A percentile compares a stretch with the other conserved stretches of the same genome.
Evolutionary conservation across 2,329 filamentous ascomycete genomes (phyloP).

Genomic region (Cladophialophora chaetospira): DNA sequence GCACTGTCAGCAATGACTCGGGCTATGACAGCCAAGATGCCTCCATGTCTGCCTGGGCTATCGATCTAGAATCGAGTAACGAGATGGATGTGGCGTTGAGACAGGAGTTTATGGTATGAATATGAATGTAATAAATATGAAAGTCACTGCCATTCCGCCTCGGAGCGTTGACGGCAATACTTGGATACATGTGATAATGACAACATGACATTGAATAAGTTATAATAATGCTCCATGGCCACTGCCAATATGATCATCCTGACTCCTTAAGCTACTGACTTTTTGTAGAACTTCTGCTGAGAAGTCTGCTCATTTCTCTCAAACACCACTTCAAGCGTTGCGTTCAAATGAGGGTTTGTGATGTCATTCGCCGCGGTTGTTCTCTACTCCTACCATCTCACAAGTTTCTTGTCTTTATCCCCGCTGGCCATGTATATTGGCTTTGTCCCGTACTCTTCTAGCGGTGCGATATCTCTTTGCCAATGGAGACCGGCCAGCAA

Average conservation of each 20-base stretch:
- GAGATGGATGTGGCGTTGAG: not conserved
- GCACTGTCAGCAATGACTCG: conserved; percentile 43
- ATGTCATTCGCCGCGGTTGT: no score
- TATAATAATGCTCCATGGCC: not conserved
- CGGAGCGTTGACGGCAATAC: not conserved
- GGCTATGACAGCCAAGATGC: conserved; percentile 42
- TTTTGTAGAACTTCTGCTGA: no score
- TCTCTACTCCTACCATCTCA: no score
- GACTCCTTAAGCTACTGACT: no score
- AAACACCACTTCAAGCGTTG: no score
- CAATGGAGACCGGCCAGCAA: not conserved
- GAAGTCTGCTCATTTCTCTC: no score
- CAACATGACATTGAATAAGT: not conserved
- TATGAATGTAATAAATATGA: not conserved
- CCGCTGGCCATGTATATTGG: no score
- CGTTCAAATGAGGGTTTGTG: no score
- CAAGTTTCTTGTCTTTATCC: no score
- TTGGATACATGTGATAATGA: not conserved
- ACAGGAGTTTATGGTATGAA: not conserved
- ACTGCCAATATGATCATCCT: no score
- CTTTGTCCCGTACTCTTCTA: no score
- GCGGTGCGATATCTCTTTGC: not conserved
- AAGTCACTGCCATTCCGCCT: not conserved
- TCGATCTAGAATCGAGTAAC: conserved; percentile 8
- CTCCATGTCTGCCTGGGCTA: conserved; percentile 14